phyloP scores from a whole-genome alignment of 495 filamentous ascomycete genomes.

The Penicillium macrosclerotiorum region DNA sequence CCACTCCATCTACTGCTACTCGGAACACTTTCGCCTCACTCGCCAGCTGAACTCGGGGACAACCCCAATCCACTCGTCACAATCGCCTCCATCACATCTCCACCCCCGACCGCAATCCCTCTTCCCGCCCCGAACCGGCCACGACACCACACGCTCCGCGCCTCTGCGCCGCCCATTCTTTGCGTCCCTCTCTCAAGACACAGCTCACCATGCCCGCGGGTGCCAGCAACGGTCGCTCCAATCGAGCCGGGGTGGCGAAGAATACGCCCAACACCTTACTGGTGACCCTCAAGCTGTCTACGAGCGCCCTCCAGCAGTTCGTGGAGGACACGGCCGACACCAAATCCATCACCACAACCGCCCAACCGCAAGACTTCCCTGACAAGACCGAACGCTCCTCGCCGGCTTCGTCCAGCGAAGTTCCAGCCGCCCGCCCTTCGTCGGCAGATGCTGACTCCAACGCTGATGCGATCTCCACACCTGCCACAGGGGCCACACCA shows the following conservation, averaged over 20 bases:
- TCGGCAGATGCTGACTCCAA: slow-evolving; percentile 54
- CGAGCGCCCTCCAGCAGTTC: slow-evolving; percentile 48
- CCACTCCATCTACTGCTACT: not conserved
- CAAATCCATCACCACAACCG: slow-evolving; percentile 31
- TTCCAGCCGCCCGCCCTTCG: slow-evolving; percentile 51
- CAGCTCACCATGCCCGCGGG: slow-evolving; percentile 36
- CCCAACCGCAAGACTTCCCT: slow-evolving; percentile 22
- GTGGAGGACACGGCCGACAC: slow-evolving; percentile 22
- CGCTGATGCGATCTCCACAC: slow-evolving; percentile 53
- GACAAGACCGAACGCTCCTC: slow-evolving; percentile 48
- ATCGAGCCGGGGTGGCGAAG: slow-evolving; percentile 35
- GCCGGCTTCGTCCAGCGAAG: slow-evolving; percentile 48
- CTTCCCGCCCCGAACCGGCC: slow-evolving; percentile 16
- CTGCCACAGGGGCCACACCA: slow-evolving; percentile 48
- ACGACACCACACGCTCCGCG: too few relatives aligned
- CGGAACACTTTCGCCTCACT: slow-evolving; percentile 17
- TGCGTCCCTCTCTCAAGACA: too few relatives aligned
- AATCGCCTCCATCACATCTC: slow-evolving; percentile 13
- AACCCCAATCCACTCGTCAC: slow-evolving; percentile 27
- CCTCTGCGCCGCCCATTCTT: too few relatives aligned
- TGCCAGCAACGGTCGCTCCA: slow-evolving; percentile 37
- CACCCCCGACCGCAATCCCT: slow-evolving; percentile 8
- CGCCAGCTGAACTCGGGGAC: slow-evolving; percentile 4
- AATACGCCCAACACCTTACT: slow-evolving; percentile 36
- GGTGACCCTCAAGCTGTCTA: slow-evolving; percentile 54